Evolutionary conservation across 192 early-diverging fungal species (phyloP).

Genomic region (Podila horticola): DNA sequence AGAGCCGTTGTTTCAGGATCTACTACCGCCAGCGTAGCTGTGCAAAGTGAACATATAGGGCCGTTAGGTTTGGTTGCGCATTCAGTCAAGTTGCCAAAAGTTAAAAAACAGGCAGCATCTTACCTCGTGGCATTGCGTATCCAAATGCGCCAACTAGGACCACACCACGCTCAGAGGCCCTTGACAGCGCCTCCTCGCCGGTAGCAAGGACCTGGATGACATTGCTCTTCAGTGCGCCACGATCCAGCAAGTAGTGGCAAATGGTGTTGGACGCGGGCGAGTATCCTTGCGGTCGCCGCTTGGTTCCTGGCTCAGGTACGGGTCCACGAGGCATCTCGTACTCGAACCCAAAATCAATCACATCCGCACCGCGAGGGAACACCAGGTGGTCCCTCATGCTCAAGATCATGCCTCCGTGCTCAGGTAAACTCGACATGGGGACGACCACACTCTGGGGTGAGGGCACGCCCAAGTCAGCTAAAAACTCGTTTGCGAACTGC

Average conservation of each 20-base stretch:
- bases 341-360: slow-evolving; percentile 53
- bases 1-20: slow-evolving; percentile 84
- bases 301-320: slow-evolving; percentile 26
- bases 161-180: slow-evolving; percentile 34
- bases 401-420: slow-evolving; percentile 81
- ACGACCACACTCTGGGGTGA: slow-evolving; percentile 65
- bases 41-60: background rate
- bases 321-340: slow-evolving; percentile 43
- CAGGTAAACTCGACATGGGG: slow-evolving; percentile 73
- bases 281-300: slow-evolving; percentile 45
- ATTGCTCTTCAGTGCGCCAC: slow-evolving; percentile 69
- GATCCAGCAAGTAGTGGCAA: slow-evolving; percentile 77
- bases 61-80: too few relatives aligned
- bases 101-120: background rate
- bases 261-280: slow-evolving; percentile 39
- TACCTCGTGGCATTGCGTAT: slow-evolving; percentile 70
- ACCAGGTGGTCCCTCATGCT: slow-evolving; percentile 73
- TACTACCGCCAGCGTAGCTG: slow-evolving; percentile 78
- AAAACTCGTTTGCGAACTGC: slow-evolving; percentile 61
- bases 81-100: background rate
- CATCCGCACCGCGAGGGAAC: slow-evolving; percentile 52
- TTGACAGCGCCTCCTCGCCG: slow-evolving; percentile 38
- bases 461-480: slow-evolving; percentile 55
- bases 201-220: slow-evolving; percentile 66
- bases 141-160: slow-evolving; percentile 65